These are phyloP conservation scores for Hirsutella rhossiliensis DNA, from an alignment of 2,329 filamentous ascomycete species.

Conservation along the genomic window DNA sequence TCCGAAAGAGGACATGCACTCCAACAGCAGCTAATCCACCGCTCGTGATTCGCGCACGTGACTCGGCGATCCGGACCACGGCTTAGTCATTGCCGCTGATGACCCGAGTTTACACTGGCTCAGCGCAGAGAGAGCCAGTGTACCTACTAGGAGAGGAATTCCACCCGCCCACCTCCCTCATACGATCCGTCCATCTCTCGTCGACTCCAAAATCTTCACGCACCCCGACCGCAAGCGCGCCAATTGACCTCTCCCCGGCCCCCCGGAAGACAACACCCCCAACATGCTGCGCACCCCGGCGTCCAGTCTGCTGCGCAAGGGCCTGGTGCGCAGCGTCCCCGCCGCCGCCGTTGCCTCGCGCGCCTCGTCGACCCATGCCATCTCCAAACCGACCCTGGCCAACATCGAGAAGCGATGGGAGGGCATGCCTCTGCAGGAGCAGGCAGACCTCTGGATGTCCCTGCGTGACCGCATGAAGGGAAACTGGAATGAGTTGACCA, in stretches of 20 bases:
- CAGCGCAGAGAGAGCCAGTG: not conserved
- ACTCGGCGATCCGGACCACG: not conserved
- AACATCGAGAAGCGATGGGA: conserved; percentile 99
- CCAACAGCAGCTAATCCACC: not conserved
- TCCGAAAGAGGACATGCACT: not conserved
- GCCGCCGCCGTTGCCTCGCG: conserved; percentile 31
- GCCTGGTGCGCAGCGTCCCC: conserved; percentile 29
- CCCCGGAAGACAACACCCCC: conserved; percentile 18
- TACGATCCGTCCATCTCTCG: no score
- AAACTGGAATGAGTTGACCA: conserved; percentile 88
- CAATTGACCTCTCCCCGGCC: conserved; percentile 11
- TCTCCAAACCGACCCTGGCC: conserved; percentile 93
- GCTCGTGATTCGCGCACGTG: conserved; percentile 1
- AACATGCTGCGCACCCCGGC: conserved; percentile 44
- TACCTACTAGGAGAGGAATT: not conserved
- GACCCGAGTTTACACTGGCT: not conserved
- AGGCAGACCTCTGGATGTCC: conserved; percentile 98
- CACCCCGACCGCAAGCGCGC: no score
- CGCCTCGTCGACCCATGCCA: conserved; percentile 68
- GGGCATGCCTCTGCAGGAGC: conserved; percentile 92
- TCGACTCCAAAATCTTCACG: conserved; percentile 3
- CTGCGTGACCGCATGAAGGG: conserved; percentile 97
- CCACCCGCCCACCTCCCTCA: not conserved
- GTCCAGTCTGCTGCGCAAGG: conserved; percentile 39
- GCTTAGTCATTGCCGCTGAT: conserved; percentile 4